Percentiles rank a stretch among this genome's conserved stretches.
These are phyloP conservation scores for Aspergillus fumigatus DNA, from an alignment of 2,329 filamentous ascomycete species.

Conservation along the genomic window DNA sequence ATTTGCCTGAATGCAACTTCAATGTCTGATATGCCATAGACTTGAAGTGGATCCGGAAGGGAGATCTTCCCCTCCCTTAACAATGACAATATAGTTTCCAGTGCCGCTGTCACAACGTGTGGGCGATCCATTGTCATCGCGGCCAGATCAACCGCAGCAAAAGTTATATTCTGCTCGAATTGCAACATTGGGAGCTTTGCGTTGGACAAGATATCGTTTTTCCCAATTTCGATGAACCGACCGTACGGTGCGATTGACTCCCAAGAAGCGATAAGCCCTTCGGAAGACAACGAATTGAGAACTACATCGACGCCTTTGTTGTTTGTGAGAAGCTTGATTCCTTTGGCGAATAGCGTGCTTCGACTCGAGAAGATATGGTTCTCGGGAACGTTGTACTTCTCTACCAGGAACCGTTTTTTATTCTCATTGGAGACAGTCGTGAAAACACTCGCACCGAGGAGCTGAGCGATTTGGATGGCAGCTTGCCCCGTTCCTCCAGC, in stretches of 20 bases:
- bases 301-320: slow-evolving; percentile 22
- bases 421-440: slow-evolving; percentile 21
- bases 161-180: slow-evolving; percentile 7
- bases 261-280: slow-evolving; percentile 24
- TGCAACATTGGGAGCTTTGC: slow-evolving; percentile 9
- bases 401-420: slow-evolving; percentile 22
- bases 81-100: slow-evolving; percentile 1
- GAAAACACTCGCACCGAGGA: slow-evolving; percentile 19
- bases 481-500: slow-evolving; percentile 27
- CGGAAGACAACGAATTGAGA: slow-evolving; percentile 23
- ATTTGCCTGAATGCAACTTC: slow-evolving; percentile 27
- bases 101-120: neutral
- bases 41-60: slow-evolving; percentile 26
- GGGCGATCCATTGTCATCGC: slow-evolving; percentile 4
- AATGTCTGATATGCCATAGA: slow-evolving; percentile 23
- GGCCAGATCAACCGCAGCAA: slow-evolving; percentile 4
- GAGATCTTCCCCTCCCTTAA: slow-evolving; percentile 16
- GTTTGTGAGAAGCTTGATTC: slow-evolving; percentile 15
- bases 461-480: slow-evolving; percentile 23
- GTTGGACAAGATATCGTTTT: slow-evolving; percentile 6
- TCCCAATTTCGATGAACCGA: slow-evolving; percentile 17
- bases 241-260: slow-evolving; percentile 23
- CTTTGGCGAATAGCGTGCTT: slow-evolving; percentile 19
- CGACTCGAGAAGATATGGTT: slow-evolving; percentile 25
- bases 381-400: slow-evolving; percentile 15